A percentile compares a stretch with the other conserved stretches of the same genome.
These are phyloP conservation scores for Pythium plurisporium DNA, from an alignment of 352 stramenopile genomes.

Conservation along the genomic window DNA sequence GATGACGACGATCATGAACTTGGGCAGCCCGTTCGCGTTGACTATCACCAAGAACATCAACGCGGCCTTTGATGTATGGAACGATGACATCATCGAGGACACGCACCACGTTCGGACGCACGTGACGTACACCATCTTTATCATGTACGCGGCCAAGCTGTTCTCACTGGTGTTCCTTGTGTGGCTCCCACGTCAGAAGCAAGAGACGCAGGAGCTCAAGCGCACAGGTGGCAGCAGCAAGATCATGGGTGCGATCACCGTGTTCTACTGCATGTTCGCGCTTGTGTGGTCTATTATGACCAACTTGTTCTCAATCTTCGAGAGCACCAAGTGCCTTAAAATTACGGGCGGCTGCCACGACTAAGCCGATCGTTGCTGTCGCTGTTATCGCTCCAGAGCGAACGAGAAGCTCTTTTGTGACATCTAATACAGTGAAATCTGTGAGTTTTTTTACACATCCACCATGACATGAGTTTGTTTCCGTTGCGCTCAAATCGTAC, in stretches of 20 bases:
- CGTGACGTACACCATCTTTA: slow-evolving; percentile 28
- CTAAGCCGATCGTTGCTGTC: slow-evolving; percentile 2
- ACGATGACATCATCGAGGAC: slow-evolving; percentile 31
- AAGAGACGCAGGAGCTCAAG: slow-evolving; percentile 29
- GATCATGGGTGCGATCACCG: slow-evolving; percentile 18
- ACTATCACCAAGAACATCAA: slow-evolving; percentile 31
- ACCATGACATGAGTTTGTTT: too few relatives aligned
- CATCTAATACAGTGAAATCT: too few relatives aligned
- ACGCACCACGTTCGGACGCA: slow-evolving; percentile 26
- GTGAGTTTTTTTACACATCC: too few relatives aligned
- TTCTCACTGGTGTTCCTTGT: slow-evolving; percentile 26
- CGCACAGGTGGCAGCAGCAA: slow-evolving; percentile 22
- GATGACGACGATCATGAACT: slow-evolving; percentile 35
- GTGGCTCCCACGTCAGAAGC: slow-evolving; percentile 31
- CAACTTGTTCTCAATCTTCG: slow-evolving; percentile 24
- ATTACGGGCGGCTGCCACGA: slow-evolving; percentile 23
- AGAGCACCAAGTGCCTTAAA: slow-evolving; percentile 27
- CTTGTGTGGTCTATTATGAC: slow-evolving; percentile 32
- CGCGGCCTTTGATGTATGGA: slow-evolving; percentile 24
- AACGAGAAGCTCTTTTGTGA: too few relatives aligned
- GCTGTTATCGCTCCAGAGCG: neutral
- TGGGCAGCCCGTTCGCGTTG: slow-evolving; percentile 30
- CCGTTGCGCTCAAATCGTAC: too few relatives aligned
- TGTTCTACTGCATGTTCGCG: slow-evolving; percentile 25
- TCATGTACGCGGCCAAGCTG: slow-evolving; percentile 30